Base-by-base conservation (phyloP, 495 filamentous ascomycete species). In the Lasiosphaeria ovina region DNA sequence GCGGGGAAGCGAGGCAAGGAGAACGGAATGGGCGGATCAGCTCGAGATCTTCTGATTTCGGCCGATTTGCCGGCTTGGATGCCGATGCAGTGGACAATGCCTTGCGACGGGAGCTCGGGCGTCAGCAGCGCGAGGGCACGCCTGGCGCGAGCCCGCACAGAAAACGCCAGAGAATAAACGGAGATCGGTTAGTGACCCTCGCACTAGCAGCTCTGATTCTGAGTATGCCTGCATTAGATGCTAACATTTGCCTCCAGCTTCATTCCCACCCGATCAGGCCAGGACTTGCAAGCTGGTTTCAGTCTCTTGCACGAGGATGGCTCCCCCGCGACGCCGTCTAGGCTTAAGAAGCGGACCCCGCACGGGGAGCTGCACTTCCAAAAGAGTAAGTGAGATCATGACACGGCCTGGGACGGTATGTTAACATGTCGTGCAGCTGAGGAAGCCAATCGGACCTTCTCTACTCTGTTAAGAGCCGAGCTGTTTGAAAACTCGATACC, bases 311-410 rank as follows among this genome's bases (percentile, higher is more conserved):
- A 94, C 68, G 93, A 96, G 52, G 91, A 96, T 69, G 89, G 88
- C 12, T 97, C 93, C 40, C 93, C 93, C 14, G 88, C 94, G 10
- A 95, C 93, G 0, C 93, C 94, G 0, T 91, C 91, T 0, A 89
- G 87, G 70, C 80, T 85, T 40, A 90, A 91, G 71, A 90, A 88
- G 76, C 84, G 91, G n/a, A 86, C 88, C 31, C 90, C 91, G 16
- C 90, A 96, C 67, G 88, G 90, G 17, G 93, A 97, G 73, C 82
- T 97, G 59, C 88, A 97, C 70, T 97, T 94, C 66, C 94, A 98
- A 70, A 89, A 84, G 72, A 94, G 93, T 96, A 80, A 72, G 89
- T 76, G 45, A 6, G 17, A 24, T 49, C 32, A 42, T 32, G 42
- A 8, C 11, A 16, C 45, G 33, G 45, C 17, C 44, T 63, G 33